Conservation (phyloP, 2,329 filamentous ascomycete genomes). For the Cladosporium sp. region DNA sequence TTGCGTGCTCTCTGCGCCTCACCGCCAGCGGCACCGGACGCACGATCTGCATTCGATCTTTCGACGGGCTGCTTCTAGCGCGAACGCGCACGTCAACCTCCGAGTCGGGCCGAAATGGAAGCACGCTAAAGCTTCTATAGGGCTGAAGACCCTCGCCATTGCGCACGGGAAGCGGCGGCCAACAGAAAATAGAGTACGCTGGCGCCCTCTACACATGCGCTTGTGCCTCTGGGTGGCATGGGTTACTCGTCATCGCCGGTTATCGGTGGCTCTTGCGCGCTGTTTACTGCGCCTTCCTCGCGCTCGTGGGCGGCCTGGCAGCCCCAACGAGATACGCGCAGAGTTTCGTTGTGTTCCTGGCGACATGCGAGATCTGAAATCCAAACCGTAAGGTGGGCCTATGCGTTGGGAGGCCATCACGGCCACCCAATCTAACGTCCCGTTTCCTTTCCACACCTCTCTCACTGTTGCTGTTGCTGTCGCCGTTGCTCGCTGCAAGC, state of each 20-base stretch:
- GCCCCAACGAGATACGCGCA: slow-evolving; percentile 17
- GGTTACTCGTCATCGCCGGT: slow-evolving; percentile 17
- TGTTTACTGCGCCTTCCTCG: slow-evolving; percentile 2
- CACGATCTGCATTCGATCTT: slow-evolving; percentile 5
- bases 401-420: slow-evolving; percentile 13
- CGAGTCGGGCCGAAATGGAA: slow-evolving; percentile 11
- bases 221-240: slow-evolving; percentile 14
- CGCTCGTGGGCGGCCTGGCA: background rate
- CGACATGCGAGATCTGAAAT: slow-evolving; percentile 18
- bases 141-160: slow-evolving; percentile 9
- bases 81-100: background rate
- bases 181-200: slow-evolving; percentile 19
- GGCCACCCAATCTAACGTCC: slow-evolving; percentile 4
- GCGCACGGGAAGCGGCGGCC: slow-evolving; percentile 11
- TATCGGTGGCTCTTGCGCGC: slow-evolving; percentile 10
- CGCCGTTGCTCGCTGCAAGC: slow-evolving; percentile 12
- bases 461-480: slow-evolving; percentile 6
- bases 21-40: background rate
- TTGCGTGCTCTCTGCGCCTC: slow-evolving; percentile 9
- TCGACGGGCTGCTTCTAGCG: slow-evolving; percentile 15
- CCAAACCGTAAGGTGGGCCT: slow-evolving; percentile 12
- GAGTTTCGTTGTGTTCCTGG: slow-evolving; percentile 15
- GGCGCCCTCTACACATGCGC: slow-evolving; percentile 14
- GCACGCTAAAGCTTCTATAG: slow-evolving; percentile 1
- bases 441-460: slow-evolving; percentile 9